Evolutionary conservation across 2,329 filamentous ascomycete genomes (phyloP).

Genomic region (Grosmannia huntii): DNA sequence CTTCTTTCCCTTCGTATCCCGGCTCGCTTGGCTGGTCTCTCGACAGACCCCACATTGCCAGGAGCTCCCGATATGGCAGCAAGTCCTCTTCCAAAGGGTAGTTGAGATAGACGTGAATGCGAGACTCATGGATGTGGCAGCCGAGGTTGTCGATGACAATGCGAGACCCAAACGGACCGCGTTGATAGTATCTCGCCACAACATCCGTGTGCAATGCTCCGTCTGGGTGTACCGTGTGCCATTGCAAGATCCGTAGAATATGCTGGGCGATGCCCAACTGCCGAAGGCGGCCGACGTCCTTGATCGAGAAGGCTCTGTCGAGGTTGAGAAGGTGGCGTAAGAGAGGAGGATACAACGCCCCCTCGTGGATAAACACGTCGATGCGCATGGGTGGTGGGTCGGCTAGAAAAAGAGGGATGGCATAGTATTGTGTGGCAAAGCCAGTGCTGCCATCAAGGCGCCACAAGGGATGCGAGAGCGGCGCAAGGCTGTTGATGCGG

Average conservation of each 20-base stretch:
- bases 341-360: conserved; percentile 20
- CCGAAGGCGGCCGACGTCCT: conserved; percentile 33
- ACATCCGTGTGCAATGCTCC: conserved; percentile 18
- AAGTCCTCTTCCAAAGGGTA: conserved; percentile 41
- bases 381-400: conserved; percentile 37
- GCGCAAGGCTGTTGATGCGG: conserved; percentile 42
- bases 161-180: conserved; percentile 42
- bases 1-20: background rate
- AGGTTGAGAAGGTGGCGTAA: conserved; percentile 36
- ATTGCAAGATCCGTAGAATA: conserved; percentile 39
- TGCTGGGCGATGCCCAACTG: conserved; percentile 39
- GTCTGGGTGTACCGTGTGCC: conserved; percentile 27
- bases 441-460: conserved; percentile 45
- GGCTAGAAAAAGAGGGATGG: conserved; percentile 37
- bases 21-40: background rate
- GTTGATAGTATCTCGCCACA: conserved; percentile 26
- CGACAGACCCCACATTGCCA: conserved; percentile 28
- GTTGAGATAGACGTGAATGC: conserved; percentile 33
- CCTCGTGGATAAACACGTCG: conserved; percentile 44
- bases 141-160: conserved; percentile 41
- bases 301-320: conserved; percentile 41
- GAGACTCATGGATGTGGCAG: conserved; percentile 30
- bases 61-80: conserved; percentile 28
- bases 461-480: conserved; percentile 34
- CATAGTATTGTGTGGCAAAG: conserved; percentile 45